A percentile compares a stretch with the other conserved stretches of the same genome.
Conservation (phyloP, 495 filamentous ascomycete genomes). For the Staphylotrichum tortipilum region DNA sequence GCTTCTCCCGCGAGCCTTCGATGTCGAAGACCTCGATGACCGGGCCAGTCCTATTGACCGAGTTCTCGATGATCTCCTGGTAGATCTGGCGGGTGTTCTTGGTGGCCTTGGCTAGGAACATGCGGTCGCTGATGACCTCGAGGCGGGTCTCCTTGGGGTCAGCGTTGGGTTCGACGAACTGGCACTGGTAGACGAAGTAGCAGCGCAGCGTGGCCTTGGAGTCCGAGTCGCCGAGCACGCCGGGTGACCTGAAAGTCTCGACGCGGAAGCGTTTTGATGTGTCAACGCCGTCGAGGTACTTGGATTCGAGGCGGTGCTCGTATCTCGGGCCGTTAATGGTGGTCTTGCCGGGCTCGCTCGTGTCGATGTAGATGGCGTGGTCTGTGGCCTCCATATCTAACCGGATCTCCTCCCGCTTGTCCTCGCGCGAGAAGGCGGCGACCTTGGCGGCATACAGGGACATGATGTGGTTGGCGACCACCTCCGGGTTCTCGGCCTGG, state of each 20-base stretch:
- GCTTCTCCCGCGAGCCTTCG: constrained; percentile 78
- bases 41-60: constrained; percentile 73
- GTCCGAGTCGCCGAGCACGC: constrained; percentile 45
- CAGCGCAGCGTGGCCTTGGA: constrained; percentile 78
- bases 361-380: constrained; percentile 98
- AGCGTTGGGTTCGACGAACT: constrained; percentile 69
- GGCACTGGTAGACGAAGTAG: constrained; percentile 97
- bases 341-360: constrained; percentile 76
- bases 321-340: constrained; percentile 71
- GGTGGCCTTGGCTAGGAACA: constrained; percentile 91
- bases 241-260: constrained; percentile 92
- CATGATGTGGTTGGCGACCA: constrained; percentile 86
- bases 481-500: constrained; percentile 78
- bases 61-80: constrained; percentile 81
- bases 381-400: constrained; percentile 91
- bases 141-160: constrained; percentile 74
- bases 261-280: constrained; percentile 68
- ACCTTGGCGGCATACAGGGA: constrained; percentile 97
- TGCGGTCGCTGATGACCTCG: constrained; percentile 84
- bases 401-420: constrained; percentile 87
- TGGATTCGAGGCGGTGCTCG: constrained; percentile 87
- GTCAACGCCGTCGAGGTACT: constrained; percentile 74
- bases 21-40: constrained; percentile 98
- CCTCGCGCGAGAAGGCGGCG: constrained; percentile 85
- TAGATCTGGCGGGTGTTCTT: constrained; percentile 92